A percentile compares a stretch with the other conserved stretches of the same genome.
phyloP scores from a whole-genome alignment of 345 rosid genomes.

The Populus euphratica region DNA sequence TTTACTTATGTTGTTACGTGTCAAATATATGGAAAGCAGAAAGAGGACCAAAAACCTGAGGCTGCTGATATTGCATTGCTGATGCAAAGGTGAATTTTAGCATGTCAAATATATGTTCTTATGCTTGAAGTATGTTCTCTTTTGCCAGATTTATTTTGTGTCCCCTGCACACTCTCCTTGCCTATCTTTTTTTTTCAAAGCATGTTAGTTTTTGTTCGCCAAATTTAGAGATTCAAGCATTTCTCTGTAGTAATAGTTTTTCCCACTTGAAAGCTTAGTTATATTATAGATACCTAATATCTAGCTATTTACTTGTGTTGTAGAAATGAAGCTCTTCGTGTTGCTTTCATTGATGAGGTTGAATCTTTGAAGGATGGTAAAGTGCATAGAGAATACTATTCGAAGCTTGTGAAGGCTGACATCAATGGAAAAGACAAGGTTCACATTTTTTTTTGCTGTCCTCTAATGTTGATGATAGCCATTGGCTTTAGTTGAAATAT shows the following conservation, averaged over 20 bases:
- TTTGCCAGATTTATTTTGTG: too few species aligned
- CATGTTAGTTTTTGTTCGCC: background rate
- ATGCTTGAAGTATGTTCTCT: too few species aligned
- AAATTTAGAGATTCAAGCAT: background rate
- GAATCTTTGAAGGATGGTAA: constrained; percentile 71
- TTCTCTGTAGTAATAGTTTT: background rate
- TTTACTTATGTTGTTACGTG: constrained; percentile 94
- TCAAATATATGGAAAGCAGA: constrained; percentile 96
- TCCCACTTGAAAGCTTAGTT: background rate
- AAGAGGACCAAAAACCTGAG: constrained; percentile 89
- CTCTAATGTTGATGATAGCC: constrained; percentile 1
- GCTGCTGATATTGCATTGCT: constrained; percentile 90
- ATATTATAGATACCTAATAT: background rate
- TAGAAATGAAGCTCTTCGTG: constrained; percentile 98
- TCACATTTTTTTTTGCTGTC: background rate
- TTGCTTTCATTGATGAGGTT: constrained; percentile 89
- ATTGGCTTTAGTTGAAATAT: background rate
- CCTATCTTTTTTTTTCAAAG: background rate
- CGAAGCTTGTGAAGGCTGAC: constrained; percentile 95
- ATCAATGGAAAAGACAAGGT: constrained; percentile 98
- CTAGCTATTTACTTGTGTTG: constrained; percentile 21
- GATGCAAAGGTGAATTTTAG: constrained; percentile 68
- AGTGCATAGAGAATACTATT: constrained; percentile 70
- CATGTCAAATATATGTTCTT: too few species aligned
- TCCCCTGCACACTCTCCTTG: background rate